These are phyloP conservation scores for Nakazawaea peltata DNA, from an alignment of 805 yeast genomes.

Conservation along the genomic window DNA sequence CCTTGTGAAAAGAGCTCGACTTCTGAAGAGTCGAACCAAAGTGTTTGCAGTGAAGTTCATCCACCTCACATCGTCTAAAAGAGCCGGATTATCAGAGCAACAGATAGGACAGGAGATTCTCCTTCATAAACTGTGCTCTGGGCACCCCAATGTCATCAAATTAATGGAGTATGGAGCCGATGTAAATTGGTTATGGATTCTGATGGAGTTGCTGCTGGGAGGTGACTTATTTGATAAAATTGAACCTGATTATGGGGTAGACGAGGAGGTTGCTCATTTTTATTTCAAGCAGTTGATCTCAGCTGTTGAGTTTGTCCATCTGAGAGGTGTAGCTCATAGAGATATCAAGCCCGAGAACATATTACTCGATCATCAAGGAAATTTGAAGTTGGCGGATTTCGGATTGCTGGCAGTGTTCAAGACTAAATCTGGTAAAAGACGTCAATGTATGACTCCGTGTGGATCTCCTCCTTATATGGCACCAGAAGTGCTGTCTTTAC, in stretches of 20 bases:
- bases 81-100: slow-evolving; percentile 21
- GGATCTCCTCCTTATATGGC: slow-evolving; percentile 78
- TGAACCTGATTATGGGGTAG: slow-evolving; percentile 68
- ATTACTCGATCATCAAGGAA: slow-evolving; percentile 53
- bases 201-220: slow-evolving; percentile 61
- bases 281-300: slow-evolving; percentile 58
- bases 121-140: slow-evolving; percentile 49
- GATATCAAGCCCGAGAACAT: slow-evolving; percentile 68
- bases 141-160: slow-evolving; percentile 53
- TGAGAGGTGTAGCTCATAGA: slow-evolving; percentile 57
- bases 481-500: slow-evolving; percentile 49
- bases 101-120: slow-evolving; percentile 43
- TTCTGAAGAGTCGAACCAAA: slow-evolving; percentile 25
- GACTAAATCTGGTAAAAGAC: slow-evolving; percentile 36
- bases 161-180: slow-evolving; percentile 48
- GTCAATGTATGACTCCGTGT: slow-evolving; percentile 45
- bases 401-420: slow-evolving; percentile 62
- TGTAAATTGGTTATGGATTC: slow-evolving; percentile 53
- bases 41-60: slow-evolving; percentile 54
- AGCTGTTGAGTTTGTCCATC: slow-evolving; percentile 54
- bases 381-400: slow-evolving; percentile 69
- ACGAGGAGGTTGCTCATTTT: slow-evolving; percentile 57
- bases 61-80: slow-evolving; percentile 26
- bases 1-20: slow-evolving; percentile 43
- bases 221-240: slow-evolving; percentile 77